Evolutionary conservation across 352 stramenopile species (phyloP).

Genomic region (Phytophthora podocarpi): DNA sequence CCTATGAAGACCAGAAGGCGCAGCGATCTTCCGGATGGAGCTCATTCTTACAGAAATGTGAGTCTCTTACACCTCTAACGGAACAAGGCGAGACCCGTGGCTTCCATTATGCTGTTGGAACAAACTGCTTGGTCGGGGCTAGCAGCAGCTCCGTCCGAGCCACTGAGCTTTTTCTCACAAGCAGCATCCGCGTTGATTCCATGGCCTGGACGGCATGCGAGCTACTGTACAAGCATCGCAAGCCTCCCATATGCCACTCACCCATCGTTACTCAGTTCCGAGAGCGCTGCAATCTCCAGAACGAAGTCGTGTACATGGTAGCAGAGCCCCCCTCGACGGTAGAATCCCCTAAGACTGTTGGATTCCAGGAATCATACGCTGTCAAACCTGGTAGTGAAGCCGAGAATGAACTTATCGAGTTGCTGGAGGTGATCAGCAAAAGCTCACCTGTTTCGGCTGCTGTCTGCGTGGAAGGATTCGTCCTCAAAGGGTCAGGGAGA

Average conservation of each 20-base stretch:
- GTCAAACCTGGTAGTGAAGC: slow-evolving; percentile 34
- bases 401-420: slow-evolving; percentile 44
- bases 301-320: slow-evolving; percentile 21
- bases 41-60: slow-evolving; percentile 57
- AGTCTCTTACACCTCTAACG: slow-evolving; percentile 31
- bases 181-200: slow-evolving; percentile 50
- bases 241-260: slow-evolving; percentile 57
- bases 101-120: slow-evolving; percentile 37
- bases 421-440: slow-evolving; percentile 64
- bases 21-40: slow-evolving; percentile 45
- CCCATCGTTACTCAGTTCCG: slow-evolving; percentile 51
- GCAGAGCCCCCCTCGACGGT: neutral
- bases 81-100: slow-evolving; percentile 1
- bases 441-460: slow-evolving; percentile 46
- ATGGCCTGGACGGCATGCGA: slow-evolving; percentile 60
- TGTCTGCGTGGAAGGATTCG: slow-evolving; percentile 59
- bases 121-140: slow-evolving; percentile 48
- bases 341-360: neutral
- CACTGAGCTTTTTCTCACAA: slow-evolving; percentile 47
- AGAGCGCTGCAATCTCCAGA: slow-evolving; percentile 38
- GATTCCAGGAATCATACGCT: slow-evolving; percentile 5
- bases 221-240: slow-evolving; percentile 48
- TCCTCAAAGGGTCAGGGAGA: slow-evolving; percentile 20
- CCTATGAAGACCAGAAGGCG: slow-evolving; percentile 17
- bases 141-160: slow-evolving; percentile 21